These are phyloP conservation scores for Scalesia atractyloides DNA, from an alignment of 129 eudicot species.

Conservation along the genomic window DNA sequence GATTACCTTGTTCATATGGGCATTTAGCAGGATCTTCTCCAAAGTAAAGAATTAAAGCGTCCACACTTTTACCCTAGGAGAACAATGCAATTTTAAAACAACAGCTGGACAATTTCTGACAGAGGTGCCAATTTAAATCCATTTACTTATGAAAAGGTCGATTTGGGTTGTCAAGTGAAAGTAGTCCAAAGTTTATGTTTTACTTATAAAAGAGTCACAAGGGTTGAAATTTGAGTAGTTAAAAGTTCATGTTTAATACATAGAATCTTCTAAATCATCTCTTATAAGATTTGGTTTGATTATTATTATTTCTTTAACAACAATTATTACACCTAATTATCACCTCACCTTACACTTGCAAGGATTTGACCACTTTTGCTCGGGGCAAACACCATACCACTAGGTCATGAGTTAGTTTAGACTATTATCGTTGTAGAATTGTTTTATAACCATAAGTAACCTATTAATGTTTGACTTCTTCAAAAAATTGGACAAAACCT, in stretches of 20 bases:
- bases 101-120: neutral
- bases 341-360: too few species aligned
- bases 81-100: conserved; percentile 14
- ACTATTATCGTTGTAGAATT: neutral
- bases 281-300: neutral
- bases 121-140: neutral
- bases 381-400: too few species aligned
- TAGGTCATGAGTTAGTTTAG: neutral
- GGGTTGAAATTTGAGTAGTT: neutral
- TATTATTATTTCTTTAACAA: too few species aligned
- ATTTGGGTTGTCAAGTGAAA: neutral
- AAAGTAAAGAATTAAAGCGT: conserved; percentile 77
- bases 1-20: conserved; percentile 83
- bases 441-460: neutral
- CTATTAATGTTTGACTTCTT: neutral
- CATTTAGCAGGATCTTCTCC: conserved; percentile 92
- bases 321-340: too few species aligned
- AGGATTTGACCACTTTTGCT: too few species aligned
- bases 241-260: neutral
- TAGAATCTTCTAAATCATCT: conserved; percentile 3
- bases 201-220: neutral
- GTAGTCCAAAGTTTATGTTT: neutral
- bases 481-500: neutral
- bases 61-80: conserved; percentile 80
- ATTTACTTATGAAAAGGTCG: neutral